phyloP scores from a whole-genome alignment of 257 asterid genomes.

The Fraxinus quadrangulata region DNA sequence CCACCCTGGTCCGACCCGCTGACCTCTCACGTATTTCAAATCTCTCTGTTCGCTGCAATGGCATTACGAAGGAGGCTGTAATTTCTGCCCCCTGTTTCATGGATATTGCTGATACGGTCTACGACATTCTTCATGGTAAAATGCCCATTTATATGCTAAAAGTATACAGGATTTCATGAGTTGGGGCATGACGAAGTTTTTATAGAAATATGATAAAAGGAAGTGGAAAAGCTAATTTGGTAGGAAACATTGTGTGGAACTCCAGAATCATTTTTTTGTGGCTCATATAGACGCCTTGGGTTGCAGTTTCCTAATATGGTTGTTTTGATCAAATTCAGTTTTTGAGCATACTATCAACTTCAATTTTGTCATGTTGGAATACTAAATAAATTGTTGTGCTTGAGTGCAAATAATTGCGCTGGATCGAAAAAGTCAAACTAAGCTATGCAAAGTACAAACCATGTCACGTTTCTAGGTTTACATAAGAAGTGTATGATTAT shows the following conservation, averaged over 20 bases:
- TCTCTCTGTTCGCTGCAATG: conserved; percentile 81
- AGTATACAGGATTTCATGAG: neutral
- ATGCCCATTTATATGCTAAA: neutral
- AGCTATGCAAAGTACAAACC: neutral
- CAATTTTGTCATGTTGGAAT: neutral
- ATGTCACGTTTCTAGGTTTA: neutral
- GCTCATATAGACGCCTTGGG: neutral
- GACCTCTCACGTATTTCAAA: conserved; percentile 63
- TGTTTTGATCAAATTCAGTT: neutral
- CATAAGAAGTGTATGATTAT: neutral
- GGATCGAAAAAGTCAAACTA: neutral
- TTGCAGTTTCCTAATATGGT: neutral
- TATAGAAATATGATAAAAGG: neutral
- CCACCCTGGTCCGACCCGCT: conserved; percentile 74
- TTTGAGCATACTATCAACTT: neutral
- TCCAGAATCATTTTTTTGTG: neutral
- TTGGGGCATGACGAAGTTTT: neutral
- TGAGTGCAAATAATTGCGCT: neutral
- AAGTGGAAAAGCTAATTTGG: neutral
- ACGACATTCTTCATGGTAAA: conserved; percentile 79
- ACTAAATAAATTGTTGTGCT: neutral
- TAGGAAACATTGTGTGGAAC: neutral
- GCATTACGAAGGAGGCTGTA: conserved; percentile 67
- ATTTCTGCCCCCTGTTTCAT: conserved; percentile 71
- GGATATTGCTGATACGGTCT: conserved; percentile 74